Evolutionary conservation across 805 yeast species (phyloP), one percentile per base, ranked within the genome.

Genomic region (Wickerhamiella galacta): DNA sequence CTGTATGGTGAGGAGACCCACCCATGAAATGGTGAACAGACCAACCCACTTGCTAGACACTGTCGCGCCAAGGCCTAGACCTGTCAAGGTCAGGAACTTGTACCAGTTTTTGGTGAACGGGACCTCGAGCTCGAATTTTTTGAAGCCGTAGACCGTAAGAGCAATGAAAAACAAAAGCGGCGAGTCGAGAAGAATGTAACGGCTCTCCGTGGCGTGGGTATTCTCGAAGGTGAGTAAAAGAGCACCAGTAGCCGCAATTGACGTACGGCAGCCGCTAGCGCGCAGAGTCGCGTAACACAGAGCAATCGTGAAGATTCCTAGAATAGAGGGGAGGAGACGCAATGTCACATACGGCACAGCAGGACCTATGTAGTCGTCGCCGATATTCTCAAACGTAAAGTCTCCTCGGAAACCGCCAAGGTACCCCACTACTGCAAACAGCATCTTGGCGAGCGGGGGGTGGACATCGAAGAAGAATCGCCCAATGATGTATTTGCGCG

Each of bases 41-140:
- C 93, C 95, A 4, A 76, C 65, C 64, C 72, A 68, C 48, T 80
- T 79, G 3, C 77, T 65, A 6, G 83, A 66, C 2, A 72, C 52
- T 1, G 73, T 52, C 29, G 61, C 65, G 11, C 69, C 93, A 43
- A 68, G 58, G 3, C 57, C 62, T 44, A 53, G 63, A 9, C 46
- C 75, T 19, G 74, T 53, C 23, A 64, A 42, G 1, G 63, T 30
- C 36, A 77, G 44, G 38, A 61, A 58, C 37, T 58, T 56, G 52
- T 54, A 57, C 90, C 92, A 81, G 21, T 47, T 40, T 21, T 40
- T 47, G 2, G 65, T 35, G 36, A 70, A 69, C 1, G 70, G 66
- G 8, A 39, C 46, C n/a, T 58, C 48, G 20, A 59, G 43, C 47
- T 68, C 66, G 39, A 67, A 59, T 44, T 57, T 60, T 45, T 66